phyloP scores from a whole-genome alignment of 2,329 filamentous ascomycete species.

The Rhynchosporium graminicola region DNA sequence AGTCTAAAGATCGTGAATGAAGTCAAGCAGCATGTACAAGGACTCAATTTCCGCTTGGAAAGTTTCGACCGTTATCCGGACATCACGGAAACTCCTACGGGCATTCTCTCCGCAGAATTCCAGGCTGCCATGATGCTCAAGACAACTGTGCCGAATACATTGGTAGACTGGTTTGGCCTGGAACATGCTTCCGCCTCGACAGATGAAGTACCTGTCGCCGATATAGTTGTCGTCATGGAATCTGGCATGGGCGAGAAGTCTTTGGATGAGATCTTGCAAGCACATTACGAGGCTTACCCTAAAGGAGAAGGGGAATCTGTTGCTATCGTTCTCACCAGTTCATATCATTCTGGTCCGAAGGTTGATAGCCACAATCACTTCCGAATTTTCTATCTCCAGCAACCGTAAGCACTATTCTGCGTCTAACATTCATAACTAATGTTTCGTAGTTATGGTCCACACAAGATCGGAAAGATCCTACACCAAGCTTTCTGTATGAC shows the following conservation, averaged over 20 bases:
- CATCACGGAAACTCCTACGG: slow-evolving; percentile 38
- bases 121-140: slow-evolving; percentile 36
- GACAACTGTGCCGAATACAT: slow-evolving; percentile 23
- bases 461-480: slow-evolving; percentile 36
- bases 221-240: slow-evolving; percentile 37
- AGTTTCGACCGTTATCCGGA: slow-evolving; percentile 38
- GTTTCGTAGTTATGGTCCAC: slow-evolving; percentile 32
- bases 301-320: slow-evolving; percentile 23
- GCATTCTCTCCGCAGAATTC: slow-evolving; percentile 36
- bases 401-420: slow-evolving; percentile 33
- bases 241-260: slow-evolving; percentile 30
- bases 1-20: slow-evolving; percentile 26
- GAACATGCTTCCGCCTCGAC: slow-evolving; percentile 22
- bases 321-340: slow-evolving; percentile 34
- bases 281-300: slow-evolving; percentile 21
- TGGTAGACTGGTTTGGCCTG: slow-evolving; percentile 37
- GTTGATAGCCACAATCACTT: slow-evolving; percentile 30
- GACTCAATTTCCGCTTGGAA: slow-evolving; percentile 32
- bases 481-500: slow-evolving; percentile 30
- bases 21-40: slow-evolving; percentile 25
- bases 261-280: slow-evolving; percentile 30
- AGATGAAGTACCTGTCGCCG: slow-evolving; percentile 18
- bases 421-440: slow-evolving; percentile 21
- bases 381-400: slow-evolving; percentile 36
- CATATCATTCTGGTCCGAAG: slow-evolving; percentile 29